phyloP scores from a whole-genome alignment of 1,284 basidiomycete species.

The Ustilago xerochloae region DNA sequence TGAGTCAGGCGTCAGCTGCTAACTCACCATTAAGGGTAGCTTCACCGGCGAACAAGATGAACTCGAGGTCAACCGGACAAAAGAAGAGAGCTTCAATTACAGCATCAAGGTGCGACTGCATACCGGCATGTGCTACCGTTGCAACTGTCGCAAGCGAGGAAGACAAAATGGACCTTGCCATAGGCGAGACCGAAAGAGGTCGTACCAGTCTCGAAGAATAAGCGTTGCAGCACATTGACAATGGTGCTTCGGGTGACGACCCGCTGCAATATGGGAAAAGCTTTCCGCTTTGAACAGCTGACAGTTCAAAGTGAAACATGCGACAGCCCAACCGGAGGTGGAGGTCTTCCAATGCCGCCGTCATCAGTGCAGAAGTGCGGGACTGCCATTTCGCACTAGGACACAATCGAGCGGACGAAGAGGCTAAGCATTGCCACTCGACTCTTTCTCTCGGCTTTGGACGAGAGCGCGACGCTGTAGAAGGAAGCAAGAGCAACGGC shows the following conservation, averaged over 20 bases:
- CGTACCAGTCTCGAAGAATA: no score
- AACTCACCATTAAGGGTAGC: no score
- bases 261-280: neutral
- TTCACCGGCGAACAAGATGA: neutral
- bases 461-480: no score
- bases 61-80: neutral
- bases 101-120: constrained; percentile 23
- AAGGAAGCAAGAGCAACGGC: no score
- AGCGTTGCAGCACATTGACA: no score
- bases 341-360: no score
- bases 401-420: neutral
- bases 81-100: neutral
- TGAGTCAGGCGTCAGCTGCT: constrained; percentile 1
- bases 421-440: no score
- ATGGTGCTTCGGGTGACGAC: no score
- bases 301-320: constrained; percentile 17
- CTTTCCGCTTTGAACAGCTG: constrained; percentile 1
- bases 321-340: neutral
- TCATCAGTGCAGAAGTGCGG: neutral
- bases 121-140: constrained; percentile 18
- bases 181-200: neutral
- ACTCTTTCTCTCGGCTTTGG: no score
- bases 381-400: neutral
- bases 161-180: neutral
- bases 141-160: constrained; percentile 1